Base-by-base conservation (phyloP, 2,329 filamentous ascomycete species). In the Colletotrichum tanaceti region DNA sequence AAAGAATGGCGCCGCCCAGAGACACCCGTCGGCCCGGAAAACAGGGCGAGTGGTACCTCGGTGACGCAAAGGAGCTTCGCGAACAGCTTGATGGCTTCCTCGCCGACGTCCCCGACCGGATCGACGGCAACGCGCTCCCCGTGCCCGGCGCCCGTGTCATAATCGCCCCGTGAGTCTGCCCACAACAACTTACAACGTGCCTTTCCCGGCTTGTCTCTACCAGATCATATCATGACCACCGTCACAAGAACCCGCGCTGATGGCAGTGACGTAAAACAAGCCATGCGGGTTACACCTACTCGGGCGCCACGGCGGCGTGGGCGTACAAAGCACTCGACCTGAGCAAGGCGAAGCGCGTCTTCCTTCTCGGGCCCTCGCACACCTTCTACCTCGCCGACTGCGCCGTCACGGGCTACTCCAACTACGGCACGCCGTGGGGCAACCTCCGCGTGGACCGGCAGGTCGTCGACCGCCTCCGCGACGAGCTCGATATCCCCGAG, bases 281-380 rank as follows among this genome's bases (percentile, higher is more conserved):
- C 70, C 96, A 99, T 79, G 96, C 96, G 68, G 96, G 96, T 70
- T 99, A 97, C 81, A 83, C 88, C 2, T 98, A 95, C 83, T 99
- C 96, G 4, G 96, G 96, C 9, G 88, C 90, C 46, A 95, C 93
- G 73, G 96, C 96, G 50, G 96, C 94, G 50, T 98, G 93, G 90
- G 96, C 96, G 10, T 99, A 98, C 82, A 96, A 93, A 79, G 87
- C 88, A 7, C 89, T 97, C 58, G 94, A 98, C 78, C 86, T 98
- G 64, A 90, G 89, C 68, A 88, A 89, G 70, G 91, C 90, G 28
- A 97, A 97, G 80, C 91, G 94, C 3, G 87, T 99, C 72, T 98
- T 99, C 76, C 84, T 99, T 49, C 88, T 99, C 18, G 96, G 96
- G 0, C 96, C 96, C 2, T 98, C 95, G 1, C 96, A 99, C 76